Evolutionary conservation across 2,329 filamentous ascomycete genomes (phyloP), one percentile per base, ranked within the genome.

Genomic region (Fusarium palustre): DNA sequence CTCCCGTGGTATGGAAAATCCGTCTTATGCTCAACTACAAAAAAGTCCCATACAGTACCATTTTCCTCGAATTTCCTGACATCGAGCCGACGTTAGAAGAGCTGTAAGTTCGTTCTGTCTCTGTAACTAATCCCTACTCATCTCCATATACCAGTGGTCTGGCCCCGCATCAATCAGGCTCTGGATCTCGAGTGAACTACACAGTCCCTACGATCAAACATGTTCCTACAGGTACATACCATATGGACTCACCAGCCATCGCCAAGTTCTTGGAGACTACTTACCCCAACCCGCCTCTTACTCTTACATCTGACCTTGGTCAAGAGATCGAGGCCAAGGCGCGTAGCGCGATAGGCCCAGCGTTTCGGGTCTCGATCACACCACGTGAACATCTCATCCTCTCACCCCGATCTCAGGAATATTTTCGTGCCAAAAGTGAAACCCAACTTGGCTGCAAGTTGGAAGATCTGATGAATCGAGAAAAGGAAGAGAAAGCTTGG

Each of bases 21-120:
- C 49, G 63, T 0, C 15, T 66, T 9, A 66, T 66, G 48, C 55
- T 66, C 15, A 66, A 66, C 33, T 66, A 61, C 34, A 66, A 62
- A 9, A 16, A 8, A 3, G n/a, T 66, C 10, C 20, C 55, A 1
- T 66, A 66, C 20, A 22, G 9, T 2, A 61, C 63, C 1, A 18
- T 66, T 2, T 66, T 66, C 7, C 20, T 66, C 5, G 63, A 66
- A 3, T 52, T 66, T 24, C 61, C 61, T 0, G 62, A 66, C 1
- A 66, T 66, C 5, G 62, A 42, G 7, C 55, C 49, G 5, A 61
- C 31, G 0, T 6, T 66, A 1, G 46, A 20, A 22, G 6, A 20
- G 0, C 16, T 66, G 63, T 61, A 4, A 42, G 61, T 38, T 2
- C 0, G 2, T 0, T 2, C 4, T 12, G 2, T 2, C 3, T 5